Base-by-base conservation (phyloP, 2,329 filamentous ascomycete genomes). In the Pseudogymnoascus sp. region DNA sequence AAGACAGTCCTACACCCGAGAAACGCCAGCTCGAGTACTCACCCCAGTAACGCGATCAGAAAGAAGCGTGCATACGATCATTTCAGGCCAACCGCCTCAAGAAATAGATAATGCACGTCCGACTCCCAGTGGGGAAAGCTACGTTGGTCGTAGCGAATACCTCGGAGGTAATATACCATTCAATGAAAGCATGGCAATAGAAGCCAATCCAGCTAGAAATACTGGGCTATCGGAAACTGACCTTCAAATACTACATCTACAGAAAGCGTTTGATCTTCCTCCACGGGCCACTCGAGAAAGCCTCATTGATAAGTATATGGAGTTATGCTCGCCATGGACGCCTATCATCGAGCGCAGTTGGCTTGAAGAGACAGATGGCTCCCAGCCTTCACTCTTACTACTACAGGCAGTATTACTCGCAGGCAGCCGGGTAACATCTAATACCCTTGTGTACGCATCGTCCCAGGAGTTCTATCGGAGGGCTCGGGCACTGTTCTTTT, bases 401-500 rank as follows among this genome's bases (percentile, higher is more conserved):
- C 67, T 76, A 23, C 75, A 78, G 61, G 72, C 75, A 1, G 72
- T 78, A 16, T 75, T 77, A 45, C 69, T 78, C 1, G 76, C 76
- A 6, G 76, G 75, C 1, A 77, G 76, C 62, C 72, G 76, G 63
- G 75, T 78, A 14, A 70, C 70, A 11, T 76, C 74, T 72, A 45
- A 18, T 59, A 55, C 45, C 9, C 49, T 71, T 4, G 60, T 63
- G 4, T 64, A 68, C 28, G 71, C 71, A 33, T 65, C 71, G 7
- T 67, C 72, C 0, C 69, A 71, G 45, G 69, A 72, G 1, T 75
- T 74, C 60, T 74, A 75, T 63, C 71, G 69, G 33, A 72, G 70
- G 64, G 73, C 71, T 2, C 67, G 69, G 40, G 67, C 72, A 2
- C 61, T 75, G 3, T 75, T 75, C 63, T 75, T 71, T 70, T 72